Base-by-base conservation (phyloP, 306 rosid genomes). In the Begonia fuchsioides region DNA sequence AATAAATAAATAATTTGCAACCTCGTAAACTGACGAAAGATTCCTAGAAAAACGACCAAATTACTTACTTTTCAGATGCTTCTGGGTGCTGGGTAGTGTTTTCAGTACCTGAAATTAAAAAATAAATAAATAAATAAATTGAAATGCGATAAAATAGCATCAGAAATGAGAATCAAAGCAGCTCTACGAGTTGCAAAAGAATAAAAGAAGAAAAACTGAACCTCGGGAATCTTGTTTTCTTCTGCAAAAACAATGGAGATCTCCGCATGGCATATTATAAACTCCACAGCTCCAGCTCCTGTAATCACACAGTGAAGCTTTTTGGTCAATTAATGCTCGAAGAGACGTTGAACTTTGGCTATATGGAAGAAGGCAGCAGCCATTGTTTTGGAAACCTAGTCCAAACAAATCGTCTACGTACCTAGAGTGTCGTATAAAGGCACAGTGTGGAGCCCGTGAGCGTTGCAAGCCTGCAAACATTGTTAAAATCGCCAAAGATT, bases 401-500 rank as follows among this genome's bases (percentile, higher is more conserved):
- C 12, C 18, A 13, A n/a, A 15, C 16, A n/a, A 47, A n/a, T 15
- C 1, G 8, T n/a, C 12, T n/a, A 65, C 61, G 57, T 75, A 92
- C 98, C 98, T 64, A 92, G 68, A 44, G 93, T 79, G 65, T 92
- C 98, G 54, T 92, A 92, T 54, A 92, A 69, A 61, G 98, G 98
- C 55, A 92, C 98, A 59, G 96, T 85, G 51, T 69, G 78, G 68
- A 92, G 87, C 50, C 79, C 98, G 64, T 82, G 96, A 64, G 96
- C 98, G 61, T 85, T 92, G 80, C 87, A 82, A 32, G 98, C 96
- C 98, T 92, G 96, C 79, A 73, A 39, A 43, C 38, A 12, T 38
- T 39, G 11, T 47, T 48, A n/a, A 57, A 2, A 35, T 38, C 2
- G 8, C 35, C 7, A 26, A 26, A 26, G 7, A 26, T 26, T 26